Base-by-base conservation (phyloP, 495 filamentous ascomycete species). In the Aspergillus conjunctus region DNA sequence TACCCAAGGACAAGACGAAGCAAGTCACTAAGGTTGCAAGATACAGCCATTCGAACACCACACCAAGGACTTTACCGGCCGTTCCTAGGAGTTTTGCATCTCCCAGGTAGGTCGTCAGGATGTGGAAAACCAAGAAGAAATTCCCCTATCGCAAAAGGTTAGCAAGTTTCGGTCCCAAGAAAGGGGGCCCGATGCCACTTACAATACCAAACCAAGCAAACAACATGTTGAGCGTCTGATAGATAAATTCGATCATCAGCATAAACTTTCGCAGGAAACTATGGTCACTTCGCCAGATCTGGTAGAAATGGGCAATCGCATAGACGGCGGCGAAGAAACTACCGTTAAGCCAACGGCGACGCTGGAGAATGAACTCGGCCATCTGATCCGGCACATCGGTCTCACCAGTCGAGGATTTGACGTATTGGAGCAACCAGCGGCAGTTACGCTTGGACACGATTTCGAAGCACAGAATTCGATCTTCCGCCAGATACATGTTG, bases 401-500 rank as follows among this genome's bases (percentile, higher is more conserved):
- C 74, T 98, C 95, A 59, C 93, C 95, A 8, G 86, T 93, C 3
- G 95, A 90, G 0, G 91, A 96, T 74, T 98, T 98, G 76, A 99
- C 95, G 68, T 99, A 99, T 67, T 95, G 91, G 63, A 99, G 76
- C 59, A 98, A 89, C 95, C 95, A 99, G 75, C 90, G 87, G 71
- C 91, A 96, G 69, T 96, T 97, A 55, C 95, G 87, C 77, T 99
- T 99, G 20, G 92, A 88, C 51, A 99, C 95, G 44, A 99, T 89
- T 76, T 99, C 95, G 78, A 97, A 99, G 74, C 95, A 99, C 37
- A 99, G 86, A 68, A 99, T 99, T 77, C 95, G 91, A 84, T 99
- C 95, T 73, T 99, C 95, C 43, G 95, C 95, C 58, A 99, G 85
- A 70, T 99, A 99, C 95, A 99, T 99, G 73, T 99, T 99, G 62